Conservation (phyloP, 169 alveolate genomes). For the Cryptosporidium bovis region DNA sequence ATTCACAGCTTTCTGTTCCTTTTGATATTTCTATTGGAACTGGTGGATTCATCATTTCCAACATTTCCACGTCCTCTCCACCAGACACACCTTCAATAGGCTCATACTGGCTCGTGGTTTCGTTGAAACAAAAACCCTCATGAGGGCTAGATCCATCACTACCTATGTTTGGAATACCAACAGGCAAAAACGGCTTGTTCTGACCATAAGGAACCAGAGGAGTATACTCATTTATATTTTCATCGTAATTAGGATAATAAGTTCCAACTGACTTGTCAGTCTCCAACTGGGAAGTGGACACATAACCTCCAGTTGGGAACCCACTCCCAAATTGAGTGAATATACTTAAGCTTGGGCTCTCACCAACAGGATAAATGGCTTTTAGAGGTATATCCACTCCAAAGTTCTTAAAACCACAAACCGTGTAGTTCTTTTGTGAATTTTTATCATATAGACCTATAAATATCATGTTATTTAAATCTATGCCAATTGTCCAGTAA, state of each 20-base stretch:
- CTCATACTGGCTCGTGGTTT: constrained; percentile 57
- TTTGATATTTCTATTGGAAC: constrained; percentile 13
- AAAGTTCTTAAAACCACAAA: constrained; percentile 30
- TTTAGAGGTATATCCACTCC: not conserved
- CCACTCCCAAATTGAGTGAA: constrained; percentile 61
- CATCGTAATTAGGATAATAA: constrained; percentile 19
- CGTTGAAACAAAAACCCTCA: constrained; percentile 27
- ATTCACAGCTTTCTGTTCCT: constrained; percentile 24
- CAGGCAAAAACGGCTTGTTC: constrained; percentile 38
- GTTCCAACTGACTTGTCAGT: not conserved
- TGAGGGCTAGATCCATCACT: constrained; percentile 7
- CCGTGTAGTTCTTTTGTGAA: not conserved
- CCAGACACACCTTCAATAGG: too few relatives aligned
- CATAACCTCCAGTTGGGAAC: constrained; percentile 40
- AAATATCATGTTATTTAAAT: constrained; percentile 46
- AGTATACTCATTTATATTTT: constrained; percentile 3
- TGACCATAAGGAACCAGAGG: constrained; percentile 47
- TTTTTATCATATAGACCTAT: constrained; percentile 21
- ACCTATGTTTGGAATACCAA: constrained; percentile 38
- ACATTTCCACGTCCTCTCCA: not conserved
- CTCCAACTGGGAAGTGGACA: constrained; percentile 8
- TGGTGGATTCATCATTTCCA: constrained; percentile 5
- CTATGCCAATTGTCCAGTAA: constrained; percentile 55
- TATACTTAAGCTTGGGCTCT: not conserved
- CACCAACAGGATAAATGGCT: constrained; percentile 21